These are phyloP conservation scores for Blastocystis sp. DNA, from an alignment of 352 stramenopile species.

Conservation along the genomic window DNA sequence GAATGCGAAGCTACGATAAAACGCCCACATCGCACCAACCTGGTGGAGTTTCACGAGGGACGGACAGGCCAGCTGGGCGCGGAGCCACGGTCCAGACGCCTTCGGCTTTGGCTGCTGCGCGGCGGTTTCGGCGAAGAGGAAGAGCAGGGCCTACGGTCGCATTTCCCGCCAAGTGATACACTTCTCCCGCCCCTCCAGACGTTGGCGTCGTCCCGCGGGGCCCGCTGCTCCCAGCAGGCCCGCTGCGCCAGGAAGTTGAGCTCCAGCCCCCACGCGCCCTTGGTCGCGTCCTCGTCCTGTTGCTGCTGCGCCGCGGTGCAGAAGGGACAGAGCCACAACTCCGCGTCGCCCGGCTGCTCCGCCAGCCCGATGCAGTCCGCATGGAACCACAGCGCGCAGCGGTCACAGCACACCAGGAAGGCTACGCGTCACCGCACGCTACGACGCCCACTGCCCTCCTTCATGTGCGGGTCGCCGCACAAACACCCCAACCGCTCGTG, in stretches of 20 bases:
- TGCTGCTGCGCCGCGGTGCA: neutral
- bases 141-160: neutral
- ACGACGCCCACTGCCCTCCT: neutral
- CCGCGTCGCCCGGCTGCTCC: neutral
- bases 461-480: neutral
- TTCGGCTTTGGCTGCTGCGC: no score
- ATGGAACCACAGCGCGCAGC: constrained; percentile 39
- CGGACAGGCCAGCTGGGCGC: no score
- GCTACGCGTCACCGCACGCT: neutral
- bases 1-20: neutral
- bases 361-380: constrained; percentile 26
- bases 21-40: no score
- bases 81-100: no score
- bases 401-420: constrained; percentile 44
- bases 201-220: no score
- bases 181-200: no score
- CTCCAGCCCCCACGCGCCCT: neutral
- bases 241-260: neutral
- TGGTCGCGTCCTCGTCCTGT: neutral
- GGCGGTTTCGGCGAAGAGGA: neutral
- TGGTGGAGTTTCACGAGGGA: no score
- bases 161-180: no score
- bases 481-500: constrained; percentile 25
- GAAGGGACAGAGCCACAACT: constrained; percentile 16
- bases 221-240: neutral